phyloP scores from a whole-genome alignment of 176 grass and related monocot genomes.

The Oropetium thomaeum region DNA sequence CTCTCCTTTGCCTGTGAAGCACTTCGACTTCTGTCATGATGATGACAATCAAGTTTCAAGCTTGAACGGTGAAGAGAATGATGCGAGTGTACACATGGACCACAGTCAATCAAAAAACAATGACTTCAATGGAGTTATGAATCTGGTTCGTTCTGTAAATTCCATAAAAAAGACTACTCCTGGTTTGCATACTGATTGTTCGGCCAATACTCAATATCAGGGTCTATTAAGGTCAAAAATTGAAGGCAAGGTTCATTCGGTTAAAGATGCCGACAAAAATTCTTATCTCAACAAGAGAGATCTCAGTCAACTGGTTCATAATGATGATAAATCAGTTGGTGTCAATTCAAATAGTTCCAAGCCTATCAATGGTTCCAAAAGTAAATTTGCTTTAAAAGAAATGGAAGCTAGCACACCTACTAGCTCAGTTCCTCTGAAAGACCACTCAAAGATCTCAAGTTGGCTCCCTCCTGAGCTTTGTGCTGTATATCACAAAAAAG shows the following conservation, averaged over 20 bases:
- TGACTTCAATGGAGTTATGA: constrained; percentile 14
- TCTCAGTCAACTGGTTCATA: constrained; percentile 7
- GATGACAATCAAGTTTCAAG: constrained; percentile 43
- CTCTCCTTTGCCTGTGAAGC: constrained; percentile 85
- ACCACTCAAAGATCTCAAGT: constrained; percentile 64
- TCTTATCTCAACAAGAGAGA: constrained; percentile 17
- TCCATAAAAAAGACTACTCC: constrained; percentile 11
- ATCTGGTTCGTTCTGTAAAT: constrained; percentile 20
- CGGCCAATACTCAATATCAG: neutral
- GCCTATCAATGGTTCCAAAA: constrained; percentile 33
- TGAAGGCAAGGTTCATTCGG: constrained; percentile 8
- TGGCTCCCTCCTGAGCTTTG: constrained; percentile 85
- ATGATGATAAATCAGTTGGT: constrained; percentile 11
- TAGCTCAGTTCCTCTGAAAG: constrained; percentile 60
- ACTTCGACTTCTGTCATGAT: constrained; percentile 84
- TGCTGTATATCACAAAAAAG: constrained; percentile 78
- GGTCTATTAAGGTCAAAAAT: constrained; percentile 25
- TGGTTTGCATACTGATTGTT: constrained; percentile 6
- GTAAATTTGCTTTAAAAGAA: constrained; percentile 38
- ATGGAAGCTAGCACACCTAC: constrained; percentile 51
- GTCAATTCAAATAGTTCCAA: constrained; percentile 22
- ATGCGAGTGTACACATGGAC: constrained; percentile 6
- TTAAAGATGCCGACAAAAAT: neutral
- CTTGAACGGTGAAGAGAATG: constrained; percentile 35
- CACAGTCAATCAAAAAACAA: constrained; percentile 11